Evolutionary conservation across 2,329 filamentous ascomycete genomes (phyloP), one percentile per base, ranked within the genome.

Genomic region (Aspergillus sp.): DNA sequence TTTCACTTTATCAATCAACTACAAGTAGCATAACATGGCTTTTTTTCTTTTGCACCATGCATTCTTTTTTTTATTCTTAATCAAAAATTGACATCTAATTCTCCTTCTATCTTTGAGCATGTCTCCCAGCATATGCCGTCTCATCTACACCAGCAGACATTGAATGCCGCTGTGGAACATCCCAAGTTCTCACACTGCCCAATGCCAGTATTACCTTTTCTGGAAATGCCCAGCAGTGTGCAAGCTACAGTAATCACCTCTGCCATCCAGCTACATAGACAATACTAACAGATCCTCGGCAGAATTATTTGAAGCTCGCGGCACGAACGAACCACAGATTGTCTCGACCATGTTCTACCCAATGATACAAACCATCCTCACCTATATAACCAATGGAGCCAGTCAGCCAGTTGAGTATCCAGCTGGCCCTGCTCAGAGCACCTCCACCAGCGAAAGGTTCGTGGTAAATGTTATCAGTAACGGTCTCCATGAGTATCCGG

Each of bases 271-370:
- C 30, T 11, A 32, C 7, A 7, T n/a, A 10, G 36, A 10, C 27
- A 27, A 27, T 11, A 37, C 10, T 29, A 26, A 28, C 11, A n/a
- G 26, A 27, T 6, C n/a, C 5, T 27, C 8, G 28, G 28, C 27
- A 38, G 3, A 38, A 27, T 26, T 38, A 6, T 27, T 30, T 28
- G 36, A 38, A 8, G 36, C 36, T 26, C 34, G 33, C 11, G 27
- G 40, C 12, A 42, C 40, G 7, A 27, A 6, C n/a, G 34, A 42
- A 27, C 27, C 40, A 13, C 40, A 42, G 27, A 33, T 27, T 9
- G 40, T 37, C n/a, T 37, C 34, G 4, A 42, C 33, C 33, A 37
- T 42, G 40, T 42, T 42, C 33, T 37, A 42, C 33, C 27, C 27
- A 9, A 31, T 42, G 40, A 37, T 42, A 19, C 19, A 37, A 28